Evolutionary conservation across 2,329 filamentous ascomycete species (phyloP).

Genomic region (Aspergillus sergii): DNA sequence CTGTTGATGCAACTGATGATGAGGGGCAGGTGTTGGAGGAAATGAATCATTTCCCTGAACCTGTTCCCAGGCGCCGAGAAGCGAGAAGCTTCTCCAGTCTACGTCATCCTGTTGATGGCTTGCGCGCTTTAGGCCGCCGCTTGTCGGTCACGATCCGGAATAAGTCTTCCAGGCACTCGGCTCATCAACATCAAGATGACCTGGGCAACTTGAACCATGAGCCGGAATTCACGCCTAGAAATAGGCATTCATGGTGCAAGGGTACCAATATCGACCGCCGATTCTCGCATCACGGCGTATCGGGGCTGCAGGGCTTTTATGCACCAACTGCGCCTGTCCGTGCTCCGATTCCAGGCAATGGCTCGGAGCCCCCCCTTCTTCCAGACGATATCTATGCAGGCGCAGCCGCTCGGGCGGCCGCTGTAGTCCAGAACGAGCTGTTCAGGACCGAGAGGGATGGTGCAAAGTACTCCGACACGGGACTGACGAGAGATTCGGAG

Average conservation of each 20-base stretch:
- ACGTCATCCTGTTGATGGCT: slow-evolving; percentile 44
- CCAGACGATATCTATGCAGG: slow-evolving; percentile 44
- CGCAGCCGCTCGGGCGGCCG: slow-evolving; percentile 50
- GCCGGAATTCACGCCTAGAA: slow-evolving; percentile 20
- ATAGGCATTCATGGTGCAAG: slow-evolving; percentile 31
- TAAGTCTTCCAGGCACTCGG: slow-evolving; percentile 37
- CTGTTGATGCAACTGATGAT: slow-evolving; percentile 26
- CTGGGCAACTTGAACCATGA: slow-evolving; percentile 20
- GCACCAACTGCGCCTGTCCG: slow-evolving; percentile 31
- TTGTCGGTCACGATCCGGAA: slow-evolving; percentile 44
- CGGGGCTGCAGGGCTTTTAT: slow-evolving; percentile 37
- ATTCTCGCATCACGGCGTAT: slow-evolving; percentile 39
- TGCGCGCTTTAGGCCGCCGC: slow-evolving; percentile 45
- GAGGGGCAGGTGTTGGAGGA: slow-evolving; percentile 35
- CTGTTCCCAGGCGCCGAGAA: slow-evolving; percentile 34
- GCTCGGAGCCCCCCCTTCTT: slow-evolving; percentile 42
- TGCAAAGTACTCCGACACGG: slow-evolving; percentile 34
- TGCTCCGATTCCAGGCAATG: slow-evolving; percentile 39
- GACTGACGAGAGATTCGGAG: slow-evolving; percentile 46
- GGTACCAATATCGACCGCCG: slow-evolving; percentile 37
- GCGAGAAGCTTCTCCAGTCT: slow-evolving; percentile 47
- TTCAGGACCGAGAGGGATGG: slow-evolving; percentile 35
- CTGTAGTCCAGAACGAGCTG: slow-evolving; percentile 53
- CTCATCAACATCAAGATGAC: slow-evolving; percentile 22
- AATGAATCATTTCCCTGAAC: slow-evolving; percentile 34